Evolutionary conservation across 441 rosid genomes (phyloP).

Genomic region (Populus hybrid): DNA sequence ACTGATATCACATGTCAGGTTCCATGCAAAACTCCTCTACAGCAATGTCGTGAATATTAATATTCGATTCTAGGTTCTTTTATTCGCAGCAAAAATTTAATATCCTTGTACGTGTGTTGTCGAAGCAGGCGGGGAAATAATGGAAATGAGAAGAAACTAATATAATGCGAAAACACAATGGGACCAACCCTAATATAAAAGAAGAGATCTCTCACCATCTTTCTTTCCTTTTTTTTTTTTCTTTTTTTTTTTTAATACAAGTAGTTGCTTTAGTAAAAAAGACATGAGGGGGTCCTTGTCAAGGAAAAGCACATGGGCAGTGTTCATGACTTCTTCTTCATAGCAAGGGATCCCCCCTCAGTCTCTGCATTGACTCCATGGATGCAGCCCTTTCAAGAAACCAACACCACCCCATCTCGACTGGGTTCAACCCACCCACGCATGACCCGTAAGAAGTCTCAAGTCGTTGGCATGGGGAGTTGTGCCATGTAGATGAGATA

Average conservation of each 20-base stretch:
- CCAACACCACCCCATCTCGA: not conserved
- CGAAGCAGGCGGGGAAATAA: too few relatives aligned
- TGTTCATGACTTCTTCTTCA: not conserved
- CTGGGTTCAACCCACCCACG: not conserved
- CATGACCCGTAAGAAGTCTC: not conserved
- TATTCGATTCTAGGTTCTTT: not conserved
- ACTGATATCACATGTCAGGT: not conserved
- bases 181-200: not conserved
- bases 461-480: not conserved
- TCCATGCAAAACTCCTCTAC: too few relatives aligned
- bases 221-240: not conserved
- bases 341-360: not conserved
- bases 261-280: not conserved
- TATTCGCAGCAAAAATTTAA: not conserved
- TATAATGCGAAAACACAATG: constrained; percentile 15
- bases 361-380: not conserved
- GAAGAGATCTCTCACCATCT: not conserved
- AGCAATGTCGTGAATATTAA: not conserved
- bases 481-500: not conserved
- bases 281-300: not conserved
- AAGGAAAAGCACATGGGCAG: constrained; percentile 13
- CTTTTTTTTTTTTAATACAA: not conserved
- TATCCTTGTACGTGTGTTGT: too few relatives aligned
- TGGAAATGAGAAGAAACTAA: not conserved
- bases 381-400: not conserved